These are phyloP conservation scores for Monilinia polystroma DNA, from an alignment of 2,329 filamentous ascomycete species.

Conservation along the genomic window DNA sequence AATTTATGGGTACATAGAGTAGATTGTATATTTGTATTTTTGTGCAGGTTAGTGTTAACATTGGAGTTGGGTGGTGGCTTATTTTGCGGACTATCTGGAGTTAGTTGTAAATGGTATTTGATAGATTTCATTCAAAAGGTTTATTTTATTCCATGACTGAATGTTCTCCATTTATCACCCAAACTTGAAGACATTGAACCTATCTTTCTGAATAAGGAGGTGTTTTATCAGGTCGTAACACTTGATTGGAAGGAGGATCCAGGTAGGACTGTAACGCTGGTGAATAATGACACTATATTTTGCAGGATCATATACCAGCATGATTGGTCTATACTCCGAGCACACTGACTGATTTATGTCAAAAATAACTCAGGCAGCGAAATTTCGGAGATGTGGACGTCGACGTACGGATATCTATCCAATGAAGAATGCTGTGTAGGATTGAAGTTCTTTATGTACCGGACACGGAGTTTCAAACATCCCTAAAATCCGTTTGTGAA, in stretches of 20 bases:
- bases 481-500: not conserved
- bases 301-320: not conserved
- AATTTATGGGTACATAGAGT: not conserved
- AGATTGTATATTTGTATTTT: conserved; percentile 2
- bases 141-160: not conserved
- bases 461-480: not conserved
- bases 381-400: not conserved
- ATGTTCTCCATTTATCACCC: no score
- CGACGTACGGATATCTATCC: not conserved
- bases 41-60: not conserved
- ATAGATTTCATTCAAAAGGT: conserved; percentile 10
- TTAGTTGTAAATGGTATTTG: not conserved
- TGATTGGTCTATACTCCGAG: not conserved
- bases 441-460: not conserved
- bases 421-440: not conserved
- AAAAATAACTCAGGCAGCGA: not conserved
- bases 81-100: not conserved
- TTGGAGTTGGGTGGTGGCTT: not conserved
- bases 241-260: no score
- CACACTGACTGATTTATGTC: not conserved
- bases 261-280: no score
- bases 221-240: no score
- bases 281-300: no score
- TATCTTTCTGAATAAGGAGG: not conserved
- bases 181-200: not conserved